phyloP scores from a whole-genome alignment of 169 alveolate genomes.

The Eimeria acervulina region DNA sequence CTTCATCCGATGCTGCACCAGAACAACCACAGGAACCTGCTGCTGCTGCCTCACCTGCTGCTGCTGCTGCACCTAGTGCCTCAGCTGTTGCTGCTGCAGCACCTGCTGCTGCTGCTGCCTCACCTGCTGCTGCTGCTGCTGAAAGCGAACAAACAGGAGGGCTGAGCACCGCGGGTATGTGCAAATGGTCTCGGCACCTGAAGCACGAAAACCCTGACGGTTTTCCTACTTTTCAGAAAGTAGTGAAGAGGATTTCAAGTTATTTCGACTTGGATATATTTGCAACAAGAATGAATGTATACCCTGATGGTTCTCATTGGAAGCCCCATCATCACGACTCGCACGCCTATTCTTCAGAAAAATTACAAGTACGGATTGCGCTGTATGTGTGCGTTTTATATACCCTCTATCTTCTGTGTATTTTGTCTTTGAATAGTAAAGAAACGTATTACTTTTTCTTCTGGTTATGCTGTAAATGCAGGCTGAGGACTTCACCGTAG shows the following conservation, averaged over 20 bases:
- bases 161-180: constrained; percentile 2
- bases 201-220: constrained; percentile 84
- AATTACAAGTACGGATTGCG: neutral
- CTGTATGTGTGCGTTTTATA: no score
- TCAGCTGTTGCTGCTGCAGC: neutral
- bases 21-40: neutral
- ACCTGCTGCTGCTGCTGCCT: constrained; percentile 1
- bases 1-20: neutral
- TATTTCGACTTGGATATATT: constrained; percentile 79
- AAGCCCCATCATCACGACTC: constrained; percentile 88
- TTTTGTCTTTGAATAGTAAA: neutral
- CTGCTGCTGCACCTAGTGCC: neutral
- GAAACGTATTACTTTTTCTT: neutral
- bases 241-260: constrained; percentile 66
- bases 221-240: constrained; percentile 76
- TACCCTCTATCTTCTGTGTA: no score
- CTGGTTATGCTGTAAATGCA: neutral
- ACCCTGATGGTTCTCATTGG: constrained; percentile 86
- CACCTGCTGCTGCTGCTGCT: neutral
- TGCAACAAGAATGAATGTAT: constrained; percentile 85
- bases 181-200: constrained; percentile 80
- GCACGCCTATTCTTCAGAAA: constrained; percentile 84
- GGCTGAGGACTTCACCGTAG: constrained; percentile 86
- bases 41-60: constrained; percentile 28
- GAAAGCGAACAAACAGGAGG: neutral